Evolutionary conservation across 352 stramenopile genomes (phyloP), one percentile per base, ranked within the genome.

Genomic region (Plasmopara halstedii): DNA sequence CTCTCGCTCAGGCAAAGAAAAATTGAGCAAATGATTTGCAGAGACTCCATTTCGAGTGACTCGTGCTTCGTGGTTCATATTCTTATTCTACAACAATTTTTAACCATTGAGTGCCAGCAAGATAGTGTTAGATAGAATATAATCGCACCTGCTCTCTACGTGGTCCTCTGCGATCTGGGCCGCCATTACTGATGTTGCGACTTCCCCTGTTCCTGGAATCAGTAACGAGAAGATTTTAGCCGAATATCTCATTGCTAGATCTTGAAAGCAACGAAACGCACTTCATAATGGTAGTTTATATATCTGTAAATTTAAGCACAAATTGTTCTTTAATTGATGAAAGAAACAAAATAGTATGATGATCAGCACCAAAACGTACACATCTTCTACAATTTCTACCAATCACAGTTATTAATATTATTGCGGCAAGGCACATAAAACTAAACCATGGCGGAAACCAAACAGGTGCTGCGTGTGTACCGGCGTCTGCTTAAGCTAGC

Each of bases 21-120:
- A 92, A 44, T 92, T 92, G 39, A 92, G 70, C 58, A 92, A 55
- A 47, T 92, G 77, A 44, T 92, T 92, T 42, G 78, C 81, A 17
- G 73, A 82, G 26, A 89, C 63, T 25, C 76, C 77, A 21, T 85
- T 73, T 33, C 78, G 75, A 11, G 69, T 81, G 46, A 73, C 54
- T 26, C 73, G 70, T 15, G 69, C 66, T 39, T 83, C 71, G 25
- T 69, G 70, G 38, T 82, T 67, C 46, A 82, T 64, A 15, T 63
- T 62, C 39, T 64, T 71, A 53, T 72, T 82, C 70, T 82, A 46
- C 14, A 44, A 11, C 3, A 4, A 46, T 6, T 19, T 6, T 20
- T 29, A 56, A 26, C 1, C 15, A 18, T 17, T 54, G 20, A 62
- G 39, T 22, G 25, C 38, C 19, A 22, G 31, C 50, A 41, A 25